These are phyloP conservation scores for Phytophthora hibernalis DNA, from an alignment of 352 stramenopile genomes.

Conservation along the genomic window DNA sequence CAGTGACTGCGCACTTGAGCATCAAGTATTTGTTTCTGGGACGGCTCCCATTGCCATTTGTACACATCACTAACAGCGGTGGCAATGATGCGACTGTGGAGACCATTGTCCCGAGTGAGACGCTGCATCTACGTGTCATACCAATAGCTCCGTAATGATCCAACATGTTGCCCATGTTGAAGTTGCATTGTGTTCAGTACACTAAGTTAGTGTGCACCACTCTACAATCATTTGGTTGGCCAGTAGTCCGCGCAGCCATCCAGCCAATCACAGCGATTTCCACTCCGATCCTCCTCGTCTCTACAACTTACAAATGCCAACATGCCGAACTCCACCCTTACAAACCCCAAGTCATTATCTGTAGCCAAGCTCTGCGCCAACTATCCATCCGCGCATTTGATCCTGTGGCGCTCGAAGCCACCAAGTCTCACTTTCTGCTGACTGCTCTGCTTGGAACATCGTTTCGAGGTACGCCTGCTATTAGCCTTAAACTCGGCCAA, in stretches of 20 bases:
- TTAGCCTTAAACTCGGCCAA: neutral
- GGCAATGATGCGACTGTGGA: neutral
- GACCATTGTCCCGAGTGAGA: slow-evolving; percentile 3
- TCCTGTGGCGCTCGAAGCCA: neutral
- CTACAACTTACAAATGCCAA: neutral
- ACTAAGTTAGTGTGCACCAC: slow-evolving; percentile 5
- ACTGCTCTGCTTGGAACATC: slow-evolving; percentile 91
- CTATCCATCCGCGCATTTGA: slow-evolving; percentile 12
- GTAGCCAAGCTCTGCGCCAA: slow-evolving; percentile 24
- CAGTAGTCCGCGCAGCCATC: slow-evolving; percentile 24
- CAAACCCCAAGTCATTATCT: neutral
- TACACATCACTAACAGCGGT: slow-evolving; percentile 4
- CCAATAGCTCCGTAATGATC: neutral
- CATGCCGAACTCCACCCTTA: slow-evolving; percentile 21
- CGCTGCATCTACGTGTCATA: neutral
- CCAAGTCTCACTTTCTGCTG: slow-evolving; percentile 89
- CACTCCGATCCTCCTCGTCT: neutral
- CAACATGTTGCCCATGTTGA: slow-evolving; percentile 14
- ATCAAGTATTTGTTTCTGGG: slow-evolving; percentile 24
- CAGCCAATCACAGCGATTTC: slow-evolving; percentile 31
- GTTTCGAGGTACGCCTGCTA: slow-evolving; percentile 58
- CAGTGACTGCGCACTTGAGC: slow-evolving; percentile 18
- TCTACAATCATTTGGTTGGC: slow-evolving; percentile 39
- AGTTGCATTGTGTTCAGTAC: slow-evolving; percentile 9
- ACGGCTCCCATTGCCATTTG: slow-evolving; percentile 5